Evolutionary conservation across 176 grass and related monocot species (phyloP), one percentile per base, ranked within the genome.

Genomic region (Oryza officinalis): DNA sequence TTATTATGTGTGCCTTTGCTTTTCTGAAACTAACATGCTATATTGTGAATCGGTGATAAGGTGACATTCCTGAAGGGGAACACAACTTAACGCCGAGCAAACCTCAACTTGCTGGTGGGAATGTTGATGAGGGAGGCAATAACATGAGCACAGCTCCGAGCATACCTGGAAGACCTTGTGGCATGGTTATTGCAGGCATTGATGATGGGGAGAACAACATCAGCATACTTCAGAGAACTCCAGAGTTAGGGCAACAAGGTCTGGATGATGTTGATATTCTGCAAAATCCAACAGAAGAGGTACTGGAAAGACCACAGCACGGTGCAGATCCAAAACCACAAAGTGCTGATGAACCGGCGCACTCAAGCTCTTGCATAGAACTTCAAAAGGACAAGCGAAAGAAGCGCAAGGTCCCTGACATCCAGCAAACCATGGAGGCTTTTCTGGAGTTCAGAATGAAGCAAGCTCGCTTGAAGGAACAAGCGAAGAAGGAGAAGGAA

Each of bases 361-460:
- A 90, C 3, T 90, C 88, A 15, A 86, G 83, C 44, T 90, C 88
- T 1, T 90, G 83, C 23, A 77, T 86, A 67, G 83, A 86, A 31
- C 88, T 60, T 28, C 79, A 90, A 15, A 90, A 71, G 32, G 79
- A 86, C 67, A 86, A 66, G 35, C 67, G 33, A 25, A 86, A 30
- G 66, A 90, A 90, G 66, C 88, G 88, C 10, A 89, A 89, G 67
- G 32, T 8, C 27, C 15, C 74, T 35, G 83, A 77, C 66, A 86
- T 90, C 44, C 83, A 90, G 20, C 83, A 90, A 13, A 86, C 69
- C 66, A 86, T 90, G 79, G 83, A 86, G 57, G 23, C 79, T 45
- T 90, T 77, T 60, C 59, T 90, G 4, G 84, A 90, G 22, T 86
- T 90, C 79, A 86, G 83, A 72, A 78, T 86, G 83, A 82, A 78